These are phyloP conservation scores for Pseudopithomyces maydicus DNA, from an alignment of 2,329 filamentous ascomycete genomes.

Conservation along the genomic window DNA sequence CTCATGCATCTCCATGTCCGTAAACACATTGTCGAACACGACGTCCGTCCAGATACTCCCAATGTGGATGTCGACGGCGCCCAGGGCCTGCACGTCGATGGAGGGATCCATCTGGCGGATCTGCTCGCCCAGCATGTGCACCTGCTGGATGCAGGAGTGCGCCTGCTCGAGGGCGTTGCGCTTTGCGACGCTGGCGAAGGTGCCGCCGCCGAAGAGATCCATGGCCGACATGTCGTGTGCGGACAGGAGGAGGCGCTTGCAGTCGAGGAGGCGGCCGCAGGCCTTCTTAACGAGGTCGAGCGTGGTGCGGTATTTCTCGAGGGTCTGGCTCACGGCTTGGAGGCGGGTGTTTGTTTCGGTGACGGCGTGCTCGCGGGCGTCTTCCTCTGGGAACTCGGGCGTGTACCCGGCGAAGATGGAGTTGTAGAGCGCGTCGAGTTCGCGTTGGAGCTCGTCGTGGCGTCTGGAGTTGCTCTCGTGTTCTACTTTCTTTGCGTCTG, in stretches of 20 bases:
- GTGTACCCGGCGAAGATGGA: constrained; percentile 40
- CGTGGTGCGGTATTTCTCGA: constrained; percentile 33
- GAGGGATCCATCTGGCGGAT: constrained; percentile 48
- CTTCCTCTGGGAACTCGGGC: constrained; percentile 39
- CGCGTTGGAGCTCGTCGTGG: constrained; percentile 26
- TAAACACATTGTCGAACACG: constrained; percentile 62
- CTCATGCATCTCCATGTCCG: constrained; percentile 58
- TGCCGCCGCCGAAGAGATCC: constrained; percentile 59
- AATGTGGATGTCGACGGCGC: constrained; percentile 50
- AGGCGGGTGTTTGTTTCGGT: constrained; percentile 17
- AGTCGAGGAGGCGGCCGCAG: constrained; percentile 24
- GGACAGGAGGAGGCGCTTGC: constrained; percentile 23
- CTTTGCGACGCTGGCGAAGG: constrained; percentile 59
- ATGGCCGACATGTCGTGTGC: constrained; percentile 35
- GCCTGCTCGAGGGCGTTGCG: constrained; percentile 56
- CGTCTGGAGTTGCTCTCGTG: constrained; percentile 21
- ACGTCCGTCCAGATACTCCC: constrained; percentile 57
- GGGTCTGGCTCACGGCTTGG: constrained; percentile 16
- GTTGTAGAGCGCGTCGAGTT: constrained; percentile 37
- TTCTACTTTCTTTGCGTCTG: constrained; percentile 21
- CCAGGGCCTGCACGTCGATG: constrained; percentile 43
- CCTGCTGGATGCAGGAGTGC: constrained; percentile 50
- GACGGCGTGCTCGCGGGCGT: constrained; percentile 30
- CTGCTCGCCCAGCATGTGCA: constrained; percentile 44
- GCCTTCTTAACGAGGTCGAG: constrained; percentile 32